These are phyloP conservation scores for Aspergillus ostianus DNA, from an alignment of 495 filamentous ascomycete species.

Conservation along the genomic window DNA sequence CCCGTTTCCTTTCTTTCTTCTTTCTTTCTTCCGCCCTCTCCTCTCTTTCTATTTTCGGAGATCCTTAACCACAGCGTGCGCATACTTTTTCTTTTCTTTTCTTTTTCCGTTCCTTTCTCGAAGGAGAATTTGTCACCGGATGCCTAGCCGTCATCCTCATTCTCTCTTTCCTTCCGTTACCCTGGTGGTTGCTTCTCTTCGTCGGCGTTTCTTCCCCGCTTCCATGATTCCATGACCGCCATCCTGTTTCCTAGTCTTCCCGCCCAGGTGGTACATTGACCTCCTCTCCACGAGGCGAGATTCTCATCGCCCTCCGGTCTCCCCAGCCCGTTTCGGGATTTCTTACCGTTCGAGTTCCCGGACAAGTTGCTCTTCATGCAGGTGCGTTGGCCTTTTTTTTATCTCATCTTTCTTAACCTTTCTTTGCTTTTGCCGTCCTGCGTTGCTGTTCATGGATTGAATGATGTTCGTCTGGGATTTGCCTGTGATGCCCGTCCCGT, in stretches of 20 bases:
- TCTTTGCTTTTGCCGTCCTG: slow-evolving; percentile 4
- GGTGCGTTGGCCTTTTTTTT: slow-evolving; percentile 35
- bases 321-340: slow-evolving; percentile 26
- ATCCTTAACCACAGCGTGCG: not conserved
- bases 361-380: slow-evolving; percentile 43
- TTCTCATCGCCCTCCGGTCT: slow-evolving; percentile 21
- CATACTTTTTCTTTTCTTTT: slow-evolving; percentile 1
- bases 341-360: slow-evolving; percentile 24
- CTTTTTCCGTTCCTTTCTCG: not conserved
- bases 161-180: slow-evolving; percentile 16
- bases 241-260: slow-evolving; percentile 26
- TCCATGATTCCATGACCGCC: slow-evolving; percentile 41
- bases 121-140: slow-evolving; percentile 20
- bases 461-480: not conserved
- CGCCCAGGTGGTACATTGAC: slow-evolving; percentile 44
- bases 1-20: not conserved
- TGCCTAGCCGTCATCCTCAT: slow-evolving; percentile 26
- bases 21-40: not conserved
- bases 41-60: not conserved
- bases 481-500: not conserved
- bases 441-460: not conserved
- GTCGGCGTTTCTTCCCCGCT: slow-evolving; percentile 35
- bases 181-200: slow-evolving; percentile 20
- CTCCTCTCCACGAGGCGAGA: slow-evolving; percentile 28
- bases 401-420: slow-evolving; percentile 6